These are phyloP conservation scores for Apiospora phragmitis DNA, from an alignment of 2,329 filamentous ascomycete genomes.

Conservation along the genomic window DNA sequence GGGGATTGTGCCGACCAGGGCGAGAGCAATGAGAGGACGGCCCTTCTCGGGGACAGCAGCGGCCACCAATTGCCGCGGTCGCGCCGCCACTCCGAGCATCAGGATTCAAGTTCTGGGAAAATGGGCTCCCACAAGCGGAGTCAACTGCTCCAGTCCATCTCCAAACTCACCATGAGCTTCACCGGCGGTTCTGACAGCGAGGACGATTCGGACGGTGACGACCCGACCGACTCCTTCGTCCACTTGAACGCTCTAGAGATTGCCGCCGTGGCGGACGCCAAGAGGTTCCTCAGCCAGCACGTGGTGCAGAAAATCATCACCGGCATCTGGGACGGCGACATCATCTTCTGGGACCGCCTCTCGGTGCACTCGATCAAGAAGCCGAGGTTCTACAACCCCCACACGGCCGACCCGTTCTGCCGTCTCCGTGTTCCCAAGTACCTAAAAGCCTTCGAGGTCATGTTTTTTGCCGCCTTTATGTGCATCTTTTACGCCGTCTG, in stretches of 20 bases:
- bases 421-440: constrained; percentile 72
- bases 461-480: constrained; percentile 71
- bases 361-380: constrained; percentile 64
- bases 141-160: constrained; percentile 54
- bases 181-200: constrained; percentile 35
- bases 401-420: constrained; percentile 63
- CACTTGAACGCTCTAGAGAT: constrained; percentile 82
- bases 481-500: constrained; percentile 85
- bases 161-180: constrained; percentile 53
- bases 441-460: constrained; percentile 69
- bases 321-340: constrained; percentile 72
- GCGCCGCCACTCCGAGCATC: not conserved
- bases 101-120: not conserved
- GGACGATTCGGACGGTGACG: constrained; percentile 53
- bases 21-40: constrained; percentile 49
- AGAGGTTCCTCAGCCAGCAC: constrained; percentile 70
- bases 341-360: constrained; percentile 73
- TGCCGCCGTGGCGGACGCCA: constrained; percentile 68
- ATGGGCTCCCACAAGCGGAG: constrained; percentile 47
- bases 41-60: constrained; percentile 42
- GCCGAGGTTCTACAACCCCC: constrained; percentile 64
- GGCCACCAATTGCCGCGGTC: not conserved
- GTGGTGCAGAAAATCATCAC: constrained; percentile 72
- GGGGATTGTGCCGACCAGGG: constrained; percentile 31
- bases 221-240: constrained; percentile 71